Evolutionary conservation across 768 basidiomycete species (phyloP).

Genomic region (Mycena leptocephala): DNA sequence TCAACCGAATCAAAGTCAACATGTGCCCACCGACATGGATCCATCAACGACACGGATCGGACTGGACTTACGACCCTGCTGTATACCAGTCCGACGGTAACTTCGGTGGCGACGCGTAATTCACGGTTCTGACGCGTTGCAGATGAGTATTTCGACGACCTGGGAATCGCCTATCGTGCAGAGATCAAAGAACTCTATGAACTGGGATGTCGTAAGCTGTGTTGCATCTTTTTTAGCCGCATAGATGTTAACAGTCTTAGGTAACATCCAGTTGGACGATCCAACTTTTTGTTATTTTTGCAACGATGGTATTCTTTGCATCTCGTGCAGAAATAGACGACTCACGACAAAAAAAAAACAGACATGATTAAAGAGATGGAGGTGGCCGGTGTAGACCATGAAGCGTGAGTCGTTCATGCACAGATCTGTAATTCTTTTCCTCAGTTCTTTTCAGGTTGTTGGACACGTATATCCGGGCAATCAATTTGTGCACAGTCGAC

Average conservation of each 20-base stretch:
- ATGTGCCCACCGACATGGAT: slow-evolving; percentile 83
- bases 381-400: slow-evolving; percentile 72
- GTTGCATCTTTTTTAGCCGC: background rate
- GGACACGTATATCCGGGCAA: slow-evolving; percentile 78
- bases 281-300: slow-evolving; percentile 79
- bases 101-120: slow-evolving; percentile 21
- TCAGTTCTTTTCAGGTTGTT: slow-evolving; percentile 56
- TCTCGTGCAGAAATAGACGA: background rate
- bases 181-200: slow-evolving; percentile 66
- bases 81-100: slow-evolving; percentile 76
- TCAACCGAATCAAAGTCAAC: slow-evolving; percentile 79
- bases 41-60: slow-evolving; percentile 77
- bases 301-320: slow-evolving; percentile 62
- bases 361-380: slow-evolving; percentile 69
- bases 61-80: slow-evolving; percentile 68
- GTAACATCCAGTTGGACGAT: slow-evolving; percentile 69
- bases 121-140: background rate
- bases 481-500: slow-evolving; percentile 69
- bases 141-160: slow-evolving; percentile 70
- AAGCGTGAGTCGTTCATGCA: slow-evolving; percentile 44
- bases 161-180: slow-evolving; percentile 63
- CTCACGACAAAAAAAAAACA: background rate
- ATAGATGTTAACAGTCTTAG: slow-evolving; percentile 49
- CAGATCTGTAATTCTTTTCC: background rate
- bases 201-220: slow-evolving; percentile 64